Base-by-base conservation (phyloP, 257 asterid species). In the Scutellaria minor region DNA sequence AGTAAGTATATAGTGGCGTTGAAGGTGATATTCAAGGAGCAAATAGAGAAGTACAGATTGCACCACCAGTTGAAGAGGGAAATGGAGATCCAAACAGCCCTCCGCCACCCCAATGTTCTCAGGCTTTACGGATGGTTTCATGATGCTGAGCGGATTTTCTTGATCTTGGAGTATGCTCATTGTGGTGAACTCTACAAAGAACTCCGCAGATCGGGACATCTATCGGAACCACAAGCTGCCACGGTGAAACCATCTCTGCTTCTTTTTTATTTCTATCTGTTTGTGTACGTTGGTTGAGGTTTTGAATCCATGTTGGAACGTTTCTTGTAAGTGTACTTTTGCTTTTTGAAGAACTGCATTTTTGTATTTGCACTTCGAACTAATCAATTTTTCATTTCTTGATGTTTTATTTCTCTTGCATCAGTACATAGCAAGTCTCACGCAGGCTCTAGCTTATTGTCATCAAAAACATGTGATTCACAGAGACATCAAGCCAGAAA, bases 401-500 rank as follows among this genome's bases (percentile, higher is more conserved):
- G 72, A 27, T 77, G 51, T 54, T 79, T 42, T 61, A 11, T 51
- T 50, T 71, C 42, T 73, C 45, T 68, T 52, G 39, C 7, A 67
- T 35, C 68, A 95, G 99, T 90, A 88, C 58, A 84, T 92, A 68
- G 70, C 94, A 45, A 95, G 99, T 79, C 97, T 95, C 74, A 77
- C 99, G 0, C 84, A 79, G 79, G 99, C 99, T 44, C 83, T 95
- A 82, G 90, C 84, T 0, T 92, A 95, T 71, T 92, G 99, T 68
- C 99, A 95, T 52, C 85, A 92, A 78, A 95, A 90, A 85, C 79
- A 90, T 72, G 99, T 92, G 77, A 95, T 95, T 85, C 98, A 95
- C 83, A 86, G 99, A 79, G 99, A 95, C 81, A 95, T 95, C 85
- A 95, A 95, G 80, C 99, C 99, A 0, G 99, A 95, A 75, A 94